Evolutionary conservation across 1,139 yeast species (phyloP).

Genomic region (Blastobotrys ciferrii): DNA sequence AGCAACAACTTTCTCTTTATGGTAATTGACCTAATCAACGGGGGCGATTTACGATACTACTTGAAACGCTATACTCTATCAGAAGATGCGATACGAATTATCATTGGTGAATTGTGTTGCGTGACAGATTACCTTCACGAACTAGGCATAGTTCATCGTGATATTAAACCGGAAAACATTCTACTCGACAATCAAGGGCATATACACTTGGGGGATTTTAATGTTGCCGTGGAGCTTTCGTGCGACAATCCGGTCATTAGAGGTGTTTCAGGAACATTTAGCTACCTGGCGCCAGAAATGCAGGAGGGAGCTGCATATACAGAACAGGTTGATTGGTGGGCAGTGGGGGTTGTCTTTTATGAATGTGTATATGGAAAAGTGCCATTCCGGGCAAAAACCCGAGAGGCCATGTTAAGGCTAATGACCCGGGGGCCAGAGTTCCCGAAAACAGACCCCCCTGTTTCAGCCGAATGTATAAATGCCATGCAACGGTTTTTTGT

Average conservation of each 20-base stretch:
- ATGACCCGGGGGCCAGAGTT: constrained; percentile 21
- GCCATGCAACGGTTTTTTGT: constrained; percentile 30
- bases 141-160: constrained; percentile 63
- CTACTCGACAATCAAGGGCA: constrained; percentile 66
- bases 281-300: constrained; percentile 89
- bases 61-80: constrained; percentile 50
- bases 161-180: constrained; percentile 69
- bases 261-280: constrained; percentile 83
- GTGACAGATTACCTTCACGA: constrained; percentile 67
- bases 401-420: constrained; percentile 21
- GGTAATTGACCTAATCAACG: constrained; percentile 73
- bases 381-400: constrained; percentile 66
- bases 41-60: constrained; percentile 87
- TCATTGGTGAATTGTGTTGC: constrained; percentile 65
- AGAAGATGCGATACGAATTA: constrained; percentile 64
- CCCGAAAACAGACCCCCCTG: constrained; percentile 26
- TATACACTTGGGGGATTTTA: constrained; percentile 70
- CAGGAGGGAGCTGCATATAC: constrained; percentile 65
- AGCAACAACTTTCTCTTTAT: constrained; percentile 70
- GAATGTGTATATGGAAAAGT: constrained; percentile 82
- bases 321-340: constrained; percentile 86
- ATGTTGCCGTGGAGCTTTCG: constrained; percentile 42
- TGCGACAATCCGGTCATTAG: constrained; percentile 36
- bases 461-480: constrained; percentile 24
- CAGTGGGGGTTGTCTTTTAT: constrained; percentile 78